A percentile compares a stretch with the other conserved stretches of the same genome.
These are phyloP conservation scores for Aspergillus unguis DNA, from an alignment of 2,329 filamentous ascomycete genomes.

Conservation along the genomic window DNA sequence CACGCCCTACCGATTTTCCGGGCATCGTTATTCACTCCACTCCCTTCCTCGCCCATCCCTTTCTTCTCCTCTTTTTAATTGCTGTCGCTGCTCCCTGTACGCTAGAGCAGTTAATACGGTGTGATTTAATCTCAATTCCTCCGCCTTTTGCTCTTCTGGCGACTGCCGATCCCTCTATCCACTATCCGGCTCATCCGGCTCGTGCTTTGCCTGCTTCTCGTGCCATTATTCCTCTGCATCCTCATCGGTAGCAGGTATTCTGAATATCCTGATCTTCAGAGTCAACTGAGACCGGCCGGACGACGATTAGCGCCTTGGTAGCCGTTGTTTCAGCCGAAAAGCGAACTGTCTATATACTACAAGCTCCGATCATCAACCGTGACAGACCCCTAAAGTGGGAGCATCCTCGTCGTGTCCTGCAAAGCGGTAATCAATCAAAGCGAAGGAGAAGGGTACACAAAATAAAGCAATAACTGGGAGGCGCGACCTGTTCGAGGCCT, in stretches of 20 bases:
- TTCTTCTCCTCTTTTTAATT: constrained; percentile 4
- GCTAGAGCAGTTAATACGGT: neutral
- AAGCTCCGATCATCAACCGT: neutral
- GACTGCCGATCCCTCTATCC: neutral
- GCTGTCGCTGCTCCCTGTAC: constrained; percentile 1
- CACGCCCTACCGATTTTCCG: constrained; percentile 16
- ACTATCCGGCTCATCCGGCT: neutral
- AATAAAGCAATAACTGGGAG: neutral
- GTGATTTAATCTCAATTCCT: neutral
- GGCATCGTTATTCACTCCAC: neutral
- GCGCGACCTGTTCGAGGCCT: constrained; percentile 1
- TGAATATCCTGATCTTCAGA: neutral
- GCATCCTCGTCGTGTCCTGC: neutral
- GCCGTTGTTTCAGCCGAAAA: neutral
- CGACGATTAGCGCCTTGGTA: neutral
- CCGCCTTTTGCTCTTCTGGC: neutral
- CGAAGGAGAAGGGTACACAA: neutral
- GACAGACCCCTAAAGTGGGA: neutral
- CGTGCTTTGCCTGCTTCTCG: neutral
- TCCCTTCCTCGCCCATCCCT: constrained; percentile 6
- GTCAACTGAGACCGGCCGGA: neutral
- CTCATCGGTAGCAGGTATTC: neutral
- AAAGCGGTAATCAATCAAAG: neutral
- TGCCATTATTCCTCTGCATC: neutral
- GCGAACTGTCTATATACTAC: neutral